Base-by-base conservation (phyloP, 345 rosid genomes). In the Eucalyptus fibrosa region DNA sequence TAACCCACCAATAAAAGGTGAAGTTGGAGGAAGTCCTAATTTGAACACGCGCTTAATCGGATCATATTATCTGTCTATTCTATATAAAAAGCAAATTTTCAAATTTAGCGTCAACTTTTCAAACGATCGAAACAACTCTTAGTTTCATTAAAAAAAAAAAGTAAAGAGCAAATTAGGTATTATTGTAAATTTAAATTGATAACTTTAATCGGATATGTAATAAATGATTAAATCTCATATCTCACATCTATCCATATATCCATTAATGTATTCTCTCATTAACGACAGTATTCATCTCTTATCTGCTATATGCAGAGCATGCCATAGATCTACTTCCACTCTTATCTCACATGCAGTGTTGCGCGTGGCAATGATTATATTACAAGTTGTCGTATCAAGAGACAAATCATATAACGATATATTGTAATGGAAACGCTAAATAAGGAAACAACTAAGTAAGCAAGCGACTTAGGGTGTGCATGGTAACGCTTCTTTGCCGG, bases 381-480 rank as follows among this genome's bases (percentile, higher is more conserved):
- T 6, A 77, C 83, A 19, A 77, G 28, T 37, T 2, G 8, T 37
- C 2, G 24, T 77, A 37, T 77, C 45, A 21, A 72, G 82, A 72
- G 15, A 72, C 83, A 19, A 77, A 19, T 37, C 42, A 37, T 12
- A 37, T 21, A 10, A 72, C 2, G 13, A 69, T 32, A 32, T 17
- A 69, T 69, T 34, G 44, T 17, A 34, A 69, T 69, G 44, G 42
- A 65, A 32, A 65, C 15, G 37, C 32, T n/a, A 65, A 65, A 65
- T 34, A 69, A 69, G 44, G 12, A 69, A 69, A 69, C 44, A 16
- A 69, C 13, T 34, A 32, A 67, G 80, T 8, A 32, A 67, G 23
- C 80, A 67, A 67, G 42, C 12, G 1, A 32, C 4, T 32, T 3
- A 50, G 1, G 5, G 21, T 51, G 8, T 0, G 1, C 8, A 14